Percentiles rank a stretch among this genome's conserved stretches.
These are phyloP conservation scores for Monosporascus cannonballus DNA, from an alignment of 2,329 filamentous ascomycete species.

Conservation along the genomic window DNA sequence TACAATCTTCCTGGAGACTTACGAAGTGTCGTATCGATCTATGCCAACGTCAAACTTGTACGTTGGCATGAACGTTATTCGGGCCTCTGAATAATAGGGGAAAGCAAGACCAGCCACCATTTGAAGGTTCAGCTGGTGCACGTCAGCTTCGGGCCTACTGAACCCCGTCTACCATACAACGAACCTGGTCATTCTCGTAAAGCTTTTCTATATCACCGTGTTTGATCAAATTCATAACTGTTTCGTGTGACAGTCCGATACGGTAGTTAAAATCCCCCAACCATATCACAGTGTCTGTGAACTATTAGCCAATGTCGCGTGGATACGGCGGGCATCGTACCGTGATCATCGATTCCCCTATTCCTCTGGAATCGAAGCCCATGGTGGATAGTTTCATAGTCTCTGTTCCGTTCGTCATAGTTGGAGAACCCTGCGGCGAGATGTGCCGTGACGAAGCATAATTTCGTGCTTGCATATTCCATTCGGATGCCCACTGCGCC, in stretches of 20 bases:
- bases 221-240: conserved; percentile 67
- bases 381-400: conserved; percentile 83
- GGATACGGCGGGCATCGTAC: conserved; percentile 30
- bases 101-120: conserved; percentile 92
- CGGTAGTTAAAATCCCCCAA: conserved; percentile 98
- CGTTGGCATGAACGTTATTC: conserved; percentile 83
- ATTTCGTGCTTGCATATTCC: conserved; percentile 85
- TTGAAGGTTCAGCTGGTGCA: conserved; percentile 72
- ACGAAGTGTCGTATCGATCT: conserved; percentile 88
- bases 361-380: conserved; percentile 90
- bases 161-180: conserved; percentile 5
- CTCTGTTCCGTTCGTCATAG: conserved; percentile 90
- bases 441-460: conserved; percentile 96
- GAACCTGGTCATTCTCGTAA: conserved; percentile 85
- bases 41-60: conserved; percentile 92
- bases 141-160: conserved; percentile 8
- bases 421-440: conserved; percentile 93
- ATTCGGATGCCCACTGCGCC: conserved; percentile 94
- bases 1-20: conserved; percentile 28
- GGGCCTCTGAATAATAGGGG: conserved; percentile 83
- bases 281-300: conserved; percentile 73
- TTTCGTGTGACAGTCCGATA: conserved; percentile 77
- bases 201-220: conserved; percentile 68
- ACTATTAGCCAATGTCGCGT: conserved; percentile 16
- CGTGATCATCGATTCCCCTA: conserved; percentile 85